Conservation (phyloP, 129 eudicot species). For the Sambucus nigra region DNA sequence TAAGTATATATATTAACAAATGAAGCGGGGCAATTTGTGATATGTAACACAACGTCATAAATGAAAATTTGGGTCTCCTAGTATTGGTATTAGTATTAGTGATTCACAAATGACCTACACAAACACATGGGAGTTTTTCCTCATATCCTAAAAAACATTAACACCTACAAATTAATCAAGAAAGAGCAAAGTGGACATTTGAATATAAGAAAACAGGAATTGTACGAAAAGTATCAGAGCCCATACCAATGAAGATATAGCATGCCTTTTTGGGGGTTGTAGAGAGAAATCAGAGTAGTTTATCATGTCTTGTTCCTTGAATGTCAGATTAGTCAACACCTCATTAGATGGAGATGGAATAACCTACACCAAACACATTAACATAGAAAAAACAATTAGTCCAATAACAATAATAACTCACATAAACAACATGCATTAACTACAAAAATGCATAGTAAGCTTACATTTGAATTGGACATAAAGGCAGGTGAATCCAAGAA, state of each 20-base stretch:
- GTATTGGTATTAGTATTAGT: no score
- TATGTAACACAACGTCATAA: no score
- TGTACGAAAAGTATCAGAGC: background rate
- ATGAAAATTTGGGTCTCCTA: no score
- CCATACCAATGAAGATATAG: slow-evolving; percentile 38
- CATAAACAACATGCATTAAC: background rate
- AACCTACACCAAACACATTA: slow-evolving; percentile 30
- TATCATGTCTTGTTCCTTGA: slow-evolving; percentile 38
- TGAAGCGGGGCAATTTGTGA: no score
- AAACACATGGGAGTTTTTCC: no score
- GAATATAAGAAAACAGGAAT: slow-evolving; percentile 9
- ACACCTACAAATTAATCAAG: no score
- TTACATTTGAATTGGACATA: slow-evolving; percentile 47
- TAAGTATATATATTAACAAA: no score
- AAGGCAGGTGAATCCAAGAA: slow-evolving; percentile 84
- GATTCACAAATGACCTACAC: no score
- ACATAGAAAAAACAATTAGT: slow-evolving; percentile 15
- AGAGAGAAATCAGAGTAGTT: slow-evolving; percentile 54
- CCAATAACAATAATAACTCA: background rate
- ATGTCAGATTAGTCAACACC: slow-evolving; percentile 28
- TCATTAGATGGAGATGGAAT: slow-evolving; percentile 77
- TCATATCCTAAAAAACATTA: no score
- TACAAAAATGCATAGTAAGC: slow-evolving; percentile 1
- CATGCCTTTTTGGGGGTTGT: slow-evolving; percentile 33
- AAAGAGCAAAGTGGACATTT: no score